Conservation (phyloP, 805 yeast genomes). For the Candida pseudoglaebosa region DNA sequence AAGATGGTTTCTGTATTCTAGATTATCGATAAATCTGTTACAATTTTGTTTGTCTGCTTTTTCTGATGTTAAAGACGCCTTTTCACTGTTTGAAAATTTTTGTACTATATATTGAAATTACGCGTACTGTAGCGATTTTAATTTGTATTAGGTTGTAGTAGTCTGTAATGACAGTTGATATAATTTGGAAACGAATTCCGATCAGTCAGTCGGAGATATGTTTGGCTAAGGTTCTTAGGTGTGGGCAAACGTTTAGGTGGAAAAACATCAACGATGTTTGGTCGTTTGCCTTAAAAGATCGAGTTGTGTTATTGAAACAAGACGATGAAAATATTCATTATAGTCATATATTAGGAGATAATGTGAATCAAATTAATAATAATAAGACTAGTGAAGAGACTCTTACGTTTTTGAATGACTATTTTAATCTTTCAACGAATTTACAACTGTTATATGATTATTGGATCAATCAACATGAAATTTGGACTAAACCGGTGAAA, state of each 20-base stretch:
- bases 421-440: constrained; percentile 63
- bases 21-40: too few species aligned
- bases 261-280: constrained; percentile 57
- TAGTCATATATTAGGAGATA: constrained; percentile 31
- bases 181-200: constrained; percentile 21
- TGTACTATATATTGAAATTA: background rate
- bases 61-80: too few species aligned
- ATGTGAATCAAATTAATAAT: constrained; percentile 9
- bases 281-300: constrained; percentile 58
- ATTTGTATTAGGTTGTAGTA: too few species aligned
- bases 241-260: constrained; percentile 89
- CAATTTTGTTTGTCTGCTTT: too few species aligned
- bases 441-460: constrained; percentile 49
- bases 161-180: constrained; percentile 19
- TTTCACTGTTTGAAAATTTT: background rate
- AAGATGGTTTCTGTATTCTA: too few species aligned
- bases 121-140: too few species aligned
- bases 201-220: constrained; percentile 43
- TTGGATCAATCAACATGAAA: constrained; percentile 59
- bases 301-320: constrained; percentile 65
- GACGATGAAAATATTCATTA: constrained; percentile 49
- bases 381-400: constrained; percentile 18
- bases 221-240: constrained; percentile 63
- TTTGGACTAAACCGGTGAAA: constrained; percentile 35
- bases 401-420: constrained; percentile 51